Evolutionary conservation across 2,329 filamentous ascomycete species (phyloP), one percentile per base, ranked within the genome.

Genomic region (Lachnellula suecica): DNA sequence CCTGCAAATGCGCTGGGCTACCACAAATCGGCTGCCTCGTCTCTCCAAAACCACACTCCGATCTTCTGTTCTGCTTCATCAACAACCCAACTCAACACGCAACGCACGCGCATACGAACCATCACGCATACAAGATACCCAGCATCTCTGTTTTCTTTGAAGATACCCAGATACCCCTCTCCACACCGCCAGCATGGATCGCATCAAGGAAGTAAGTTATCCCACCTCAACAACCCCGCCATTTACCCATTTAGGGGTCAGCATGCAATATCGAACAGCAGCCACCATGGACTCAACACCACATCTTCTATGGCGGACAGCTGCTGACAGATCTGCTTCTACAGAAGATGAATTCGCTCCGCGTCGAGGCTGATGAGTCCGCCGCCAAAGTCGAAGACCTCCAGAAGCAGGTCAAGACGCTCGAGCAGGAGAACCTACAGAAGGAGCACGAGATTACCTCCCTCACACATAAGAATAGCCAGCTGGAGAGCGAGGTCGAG

Each of bases 381-480:
- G 76, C 84, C 61, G 76, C 79, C 71, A 88, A 93, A 78, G 87
- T 87, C 60, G 90, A 97, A 71, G 93, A 97, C 76, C 84, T 96
- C 63, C 85, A 94, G 77, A 63, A 74, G 66, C 92, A 90, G 77
- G 82, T 97, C 77, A 97, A 97, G 82, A 73, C 76, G 49, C 83
- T 97, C 60, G 92, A 99, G 78, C 88, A 96, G 75, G 93, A 97
- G 79, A 96, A 91, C 74, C 82, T 96, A 59, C 81, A 88, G 71
- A 97, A 97, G 81, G 94, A 97, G 79, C 92, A 97, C 76, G 93
- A 97, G 74, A 96, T 97, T 74, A 95, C 89, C 63, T 97, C 94
- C 49, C 84, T 97, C 68, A 85, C 88, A 71, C 93, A 97, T 87
- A 95, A 93, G 81, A 97, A 96, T 78, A 84, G 85, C 68, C 81